Evolutionary conservation across 2,329 filamentous ascomycete species (phyloP), one percentile per base, ranked within the genome.

Genomic region (Botrytis squamosa): DNA sequence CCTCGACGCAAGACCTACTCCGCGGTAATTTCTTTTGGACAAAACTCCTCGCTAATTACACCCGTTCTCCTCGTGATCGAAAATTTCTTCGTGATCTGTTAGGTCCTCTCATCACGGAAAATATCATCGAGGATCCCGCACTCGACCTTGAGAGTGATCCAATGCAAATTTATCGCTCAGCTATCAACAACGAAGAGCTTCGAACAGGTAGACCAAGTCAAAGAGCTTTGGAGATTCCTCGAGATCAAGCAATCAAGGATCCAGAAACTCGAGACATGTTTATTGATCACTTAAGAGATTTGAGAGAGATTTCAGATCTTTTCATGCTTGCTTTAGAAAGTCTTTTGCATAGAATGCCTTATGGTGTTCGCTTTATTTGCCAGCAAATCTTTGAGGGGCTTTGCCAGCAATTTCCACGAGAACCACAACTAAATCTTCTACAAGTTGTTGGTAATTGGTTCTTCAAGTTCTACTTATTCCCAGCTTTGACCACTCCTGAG

Each of bases 181-280:
- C 94, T 22, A 97, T 99, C 84, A 98, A 97, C 84, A 97, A 99
- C 79, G 95, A 98, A 82, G 96, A 99, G 83, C 89, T 99, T 38
- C 91, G 94, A 29, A 99, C 96, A 0, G 96, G 96, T 7, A 90
- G 90, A 77, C 90, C 93, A 33, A 97, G 95, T 81, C 89, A 88
- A 68, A 89, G 96, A 75, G 92, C 91, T 49, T 89, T 93, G 22
- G 94, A 98, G 77, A 91, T 99, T 49, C 92, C 94, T 0, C 90
- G 95, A 75, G 96, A 99, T 81, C 88, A 97, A 78, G 96, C 96
- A n/a, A 98, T 99, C 81, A 92, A 95, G 78, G 96, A 99, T 80
- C 92, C 92, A 0, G 96, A 99, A 83, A 98, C 96, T 1, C 90
- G 95, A 79, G 91, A 92, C 75, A 91, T 95, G 40, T 99, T 99